Evolutionary conservation across 768 basidiomycete species (phyloP).

Genomic region (Phanerodontia chrysosporium): DNA sequence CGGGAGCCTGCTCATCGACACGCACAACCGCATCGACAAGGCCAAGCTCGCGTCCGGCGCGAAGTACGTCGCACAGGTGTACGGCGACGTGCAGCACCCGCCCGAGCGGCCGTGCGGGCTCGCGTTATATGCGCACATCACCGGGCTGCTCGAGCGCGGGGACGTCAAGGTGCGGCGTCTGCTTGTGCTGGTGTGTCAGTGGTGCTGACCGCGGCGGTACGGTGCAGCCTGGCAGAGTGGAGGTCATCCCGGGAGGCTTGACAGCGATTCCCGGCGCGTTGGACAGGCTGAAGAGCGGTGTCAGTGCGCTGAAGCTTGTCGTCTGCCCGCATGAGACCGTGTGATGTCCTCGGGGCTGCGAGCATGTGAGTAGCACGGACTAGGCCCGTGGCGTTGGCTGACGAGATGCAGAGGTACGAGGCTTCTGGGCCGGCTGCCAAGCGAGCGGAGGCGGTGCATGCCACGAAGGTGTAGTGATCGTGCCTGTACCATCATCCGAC

Average conservation of each 20-base stretch:
- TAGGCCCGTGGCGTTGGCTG: too few species aligned
- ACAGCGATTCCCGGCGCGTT: slow-evolving; percentile 21
- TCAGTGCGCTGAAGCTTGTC: slow-evolving; percentile 26
- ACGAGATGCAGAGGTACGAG: too few species aligned
- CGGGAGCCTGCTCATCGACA: slow-evolving; percentile 10
- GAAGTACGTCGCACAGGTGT: slow-evolving; percentile 13
- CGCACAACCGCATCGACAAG: not conserved
- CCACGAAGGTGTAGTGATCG: too few species aligned
- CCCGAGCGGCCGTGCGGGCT: slow-evolving; percentile 6
- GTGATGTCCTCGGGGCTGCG: too few species aligned
- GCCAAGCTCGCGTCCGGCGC: not conserved
- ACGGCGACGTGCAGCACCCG: slow-evolving; percentile 11
- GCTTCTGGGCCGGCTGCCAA: too few species aligned
- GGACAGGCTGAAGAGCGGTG: slow-evolving; percentile 16
- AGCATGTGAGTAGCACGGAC: too few species aligned
- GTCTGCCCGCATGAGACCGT: slow-evolving; percentile 34
- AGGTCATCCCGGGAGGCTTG: slow-evolving; percentile 24
- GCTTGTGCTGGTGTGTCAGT: not conserved
- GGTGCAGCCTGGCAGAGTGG: slow-evolving; percentile 17
- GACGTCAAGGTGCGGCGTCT: slow-evolving; percentile 14
- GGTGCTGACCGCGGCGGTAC: not conserved
- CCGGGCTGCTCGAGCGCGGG: slow-evolving; percentile 13
- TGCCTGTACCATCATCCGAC: too few species aligned
- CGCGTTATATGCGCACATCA: slow-evolving; percentile 13
- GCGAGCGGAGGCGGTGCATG: too few species aligned